Evolutionary conservation across 768 basidiomycete genomes (phyloP).

Genomic region (Coprinellus micaceus): DNA sequence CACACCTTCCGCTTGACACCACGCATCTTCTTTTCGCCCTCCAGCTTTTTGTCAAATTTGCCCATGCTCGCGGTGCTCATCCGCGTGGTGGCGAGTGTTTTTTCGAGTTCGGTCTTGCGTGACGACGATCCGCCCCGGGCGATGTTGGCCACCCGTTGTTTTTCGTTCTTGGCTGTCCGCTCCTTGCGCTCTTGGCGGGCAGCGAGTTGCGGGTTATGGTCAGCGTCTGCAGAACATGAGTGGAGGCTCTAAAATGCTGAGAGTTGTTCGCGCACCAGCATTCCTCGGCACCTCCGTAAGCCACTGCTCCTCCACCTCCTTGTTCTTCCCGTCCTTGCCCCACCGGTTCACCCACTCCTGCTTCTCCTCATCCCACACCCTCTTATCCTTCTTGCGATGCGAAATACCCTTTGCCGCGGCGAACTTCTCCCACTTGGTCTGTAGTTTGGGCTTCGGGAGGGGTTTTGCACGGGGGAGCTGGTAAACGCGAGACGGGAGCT

Average conservation of each 20-base stretch:
- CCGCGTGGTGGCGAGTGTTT: slow-evolving; percentile 70
- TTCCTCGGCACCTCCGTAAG: slow-evolving; percentile 84
- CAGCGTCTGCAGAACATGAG: slow-evolving; percentile 50
- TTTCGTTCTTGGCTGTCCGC: slow-evolving; percentile 80
- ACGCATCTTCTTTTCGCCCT: slow-evolving; percentile 85
- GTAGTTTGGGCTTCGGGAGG: slow-evolving; percentile 86
- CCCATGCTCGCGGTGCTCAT: slow-evolving; percentile 94
- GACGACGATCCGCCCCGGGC: slow-evolving; percentile 49
- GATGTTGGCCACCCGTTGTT: slow-evolving; percentile 68
- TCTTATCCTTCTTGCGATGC: slow-evolving; percentile 71
- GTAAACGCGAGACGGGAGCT: slow-evolving; percentile 74
- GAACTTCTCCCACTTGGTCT: slow-evolving; percentile 96
- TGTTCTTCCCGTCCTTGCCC: slow-evolving; percentile 90
- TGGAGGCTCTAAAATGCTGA: not conserved
- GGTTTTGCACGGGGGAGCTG: slow-evolving; percentile 87
- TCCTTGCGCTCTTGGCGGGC: slow-evolving; percentile 79
- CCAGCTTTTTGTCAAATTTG: slow-evolving; percentile 83
- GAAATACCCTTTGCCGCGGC: slow-evolving; percentile 92
- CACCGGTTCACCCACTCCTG: slow-evolving; percentile 91
- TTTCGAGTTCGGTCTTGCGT: slow-evolving; percentile 73
- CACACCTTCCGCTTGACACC: slow-evolving; percentile 91
- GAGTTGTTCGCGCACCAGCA: slow-evolving; percentile 67
- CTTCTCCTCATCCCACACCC: slow-evolving; percentile 90
- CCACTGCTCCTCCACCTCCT: slow-evolving; percentile 83
- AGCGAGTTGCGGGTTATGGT: slow-evolving; percentile 73